phyloP scores from a whole-genome alignment of 495 filamentous ascomycete genomes.

The Podospora didyma region DNA sequence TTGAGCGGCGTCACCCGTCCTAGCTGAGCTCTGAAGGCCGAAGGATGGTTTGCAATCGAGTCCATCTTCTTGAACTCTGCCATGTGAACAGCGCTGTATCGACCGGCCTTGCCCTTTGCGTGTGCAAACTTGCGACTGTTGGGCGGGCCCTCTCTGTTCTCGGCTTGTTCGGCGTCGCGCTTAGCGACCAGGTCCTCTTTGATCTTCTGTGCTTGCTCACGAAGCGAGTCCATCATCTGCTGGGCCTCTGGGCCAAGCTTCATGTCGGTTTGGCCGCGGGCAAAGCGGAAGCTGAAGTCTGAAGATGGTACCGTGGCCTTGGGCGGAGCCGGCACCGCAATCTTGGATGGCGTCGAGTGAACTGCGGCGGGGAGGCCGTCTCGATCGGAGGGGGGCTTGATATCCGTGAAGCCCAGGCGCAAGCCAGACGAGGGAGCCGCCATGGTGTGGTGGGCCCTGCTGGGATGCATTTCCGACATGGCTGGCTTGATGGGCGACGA shows the following conservation, averaged over 20 bases:
- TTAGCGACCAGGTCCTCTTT: conserved; percentile 60
- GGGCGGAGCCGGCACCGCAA: too few species aligned
- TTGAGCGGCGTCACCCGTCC: conserved; percentile 48
- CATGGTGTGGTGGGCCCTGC: conserved; percentile 67
- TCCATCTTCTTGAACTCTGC: conserved; percentile 94
- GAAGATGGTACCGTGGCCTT: conserved; percentile 49
- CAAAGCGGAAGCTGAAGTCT: conserved; percentile 71
- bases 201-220: conserved; percentile 63
- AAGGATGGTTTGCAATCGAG: conserved; percentile 82
- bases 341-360: conserved; percentile 49
- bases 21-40: conserved; percentile 64
- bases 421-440: conserved; percentile 63
- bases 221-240: conserved; percentile 71
- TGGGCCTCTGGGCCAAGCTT: conserved; percentile 69
- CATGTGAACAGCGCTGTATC: conserved; percentile 81
- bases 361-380: conserved; percentile 22
- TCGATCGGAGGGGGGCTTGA: conserved; percentile 37
- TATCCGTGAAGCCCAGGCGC: conserved; percentile 63
- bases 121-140: conserved; percentile 66
- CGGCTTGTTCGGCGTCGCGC: conserved; percentile 41
- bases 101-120: conserved; percentile 68
- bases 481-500: conserved; percentile 52
- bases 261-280: conserved; percentile 37
- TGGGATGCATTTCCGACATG: conserved; percentile 73
- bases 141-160: conserved; percentile 20